Conservation (phyloP, 495 filamentous ascomycete genomes). For the Penicillium odoratum region DNA sequence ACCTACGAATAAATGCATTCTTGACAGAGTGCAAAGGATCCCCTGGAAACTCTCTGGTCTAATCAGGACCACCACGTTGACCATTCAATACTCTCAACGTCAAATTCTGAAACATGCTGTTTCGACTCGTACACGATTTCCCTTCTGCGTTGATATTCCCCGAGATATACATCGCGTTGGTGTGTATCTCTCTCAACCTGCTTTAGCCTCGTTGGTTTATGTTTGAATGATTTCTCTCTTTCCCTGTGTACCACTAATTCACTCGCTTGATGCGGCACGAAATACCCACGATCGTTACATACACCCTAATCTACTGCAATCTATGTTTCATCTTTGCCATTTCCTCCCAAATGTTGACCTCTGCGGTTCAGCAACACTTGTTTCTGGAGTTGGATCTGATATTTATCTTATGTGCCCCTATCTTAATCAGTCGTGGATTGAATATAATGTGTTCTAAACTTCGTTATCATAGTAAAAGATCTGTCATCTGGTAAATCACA, state of each 20-base stretch:
- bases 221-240: constrained; percentile 7
- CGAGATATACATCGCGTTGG: constrained; percentile 9
- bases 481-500: neutral
- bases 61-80: neutral
- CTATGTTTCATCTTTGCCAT: constrained; percentile 1
- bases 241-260: constrained; percentile 10
- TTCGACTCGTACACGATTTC: constrained; percentile 13
- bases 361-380: constrained; percentile 14
- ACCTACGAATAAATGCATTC: constrained; percentile 25
- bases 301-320: constrained; percentile 11
- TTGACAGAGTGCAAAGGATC: neutral
- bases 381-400: constrained; percentile 12
- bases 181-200: constrained; percentile 10
- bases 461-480: neutral
- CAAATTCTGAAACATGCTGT: neutral
- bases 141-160: constrained; percentile 19
- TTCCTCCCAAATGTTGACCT: constrained; percentile 17
- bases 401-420: constrained; percentile 6
- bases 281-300: constrained; percentile 28
- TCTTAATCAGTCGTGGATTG: constrained; percentile 20
- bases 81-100: neutral
- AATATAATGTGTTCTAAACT: constrained; percentile 25
- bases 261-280: constrained; percentile 30
- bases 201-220: constrained; percentile 9
- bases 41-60: neutral